Conservation (phyloP, 2,329 filamentous ascomycete species). For the Fusarium graminum region DNA sequence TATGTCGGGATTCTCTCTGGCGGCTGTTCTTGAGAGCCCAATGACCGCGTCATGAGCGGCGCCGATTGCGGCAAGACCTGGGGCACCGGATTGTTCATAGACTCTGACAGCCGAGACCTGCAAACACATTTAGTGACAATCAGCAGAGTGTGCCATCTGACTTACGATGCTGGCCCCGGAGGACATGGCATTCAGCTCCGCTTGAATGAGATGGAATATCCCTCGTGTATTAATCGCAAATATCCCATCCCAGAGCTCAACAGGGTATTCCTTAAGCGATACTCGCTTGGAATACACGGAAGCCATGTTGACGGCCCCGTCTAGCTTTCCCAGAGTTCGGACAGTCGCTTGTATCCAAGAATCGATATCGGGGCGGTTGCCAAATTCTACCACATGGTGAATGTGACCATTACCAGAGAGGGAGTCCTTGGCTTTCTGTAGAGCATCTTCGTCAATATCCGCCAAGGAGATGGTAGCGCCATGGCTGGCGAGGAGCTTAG, state of each 20-base stretch:
- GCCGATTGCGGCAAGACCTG: slow-evolving; percentile 49
- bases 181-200: slow-evolving; percentile 57
- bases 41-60: slow-evolving; percentile 52
- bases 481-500: slow-evolving; percentile 34
- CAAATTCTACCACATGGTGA: slow-evolving; percentile 27
- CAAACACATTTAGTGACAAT: slow-evolving; percentile 47
- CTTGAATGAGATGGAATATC: slow-evolving; percentile 63
- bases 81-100: slow-evolving; percentile 50
- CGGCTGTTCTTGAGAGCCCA: slow-evolving; percentile 50
- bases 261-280: slow-evolving; percentile 53
- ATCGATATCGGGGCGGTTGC: slow-evolving; percentile 30
- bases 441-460: slow-evolving; percentile 34
- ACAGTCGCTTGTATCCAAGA: slow-evolving; percentile 52
- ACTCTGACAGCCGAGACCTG: slow-evolving; percentile 52
- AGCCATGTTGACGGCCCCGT: slow-evolving; percentile 59
- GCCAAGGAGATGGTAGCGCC: slow-evolving; percentile 42
- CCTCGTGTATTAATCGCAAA: slow-evolving; percentile 62
- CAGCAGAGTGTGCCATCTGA: slow-evolving; percentile 48
- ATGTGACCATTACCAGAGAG: neutral
- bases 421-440: slow-evolving; percentile 1
- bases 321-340: slow-evolving; percentile 53
- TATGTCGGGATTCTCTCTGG: slow-evolving; percentile 44
- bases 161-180: slow-evolving; percentile 45
- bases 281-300: slow-evolving; percentile 34
- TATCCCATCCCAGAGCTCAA: slow-evolving; percentile 58